phyloP scores from a whole-genome alignment of 2,329 filamentous ascomycete species.

The Epichloe typhina region DNA sequence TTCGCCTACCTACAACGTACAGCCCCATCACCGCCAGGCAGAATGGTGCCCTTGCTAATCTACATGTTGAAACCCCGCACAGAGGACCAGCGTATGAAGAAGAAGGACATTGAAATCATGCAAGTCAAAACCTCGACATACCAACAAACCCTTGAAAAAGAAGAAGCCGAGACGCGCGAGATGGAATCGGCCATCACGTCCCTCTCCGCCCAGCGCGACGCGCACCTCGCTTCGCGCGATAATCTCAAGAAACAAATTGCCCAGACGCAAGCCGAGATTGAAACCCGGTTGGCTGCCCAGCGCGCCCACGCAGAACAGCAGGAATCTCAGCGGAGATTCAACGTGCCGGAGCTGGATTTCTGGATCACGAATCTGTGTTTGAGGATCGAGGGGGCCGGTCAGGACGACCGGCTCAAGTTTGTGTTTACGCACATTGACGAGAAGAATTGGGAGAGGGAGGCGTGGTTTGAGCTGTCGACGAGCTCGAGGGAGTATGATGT shows the following conservation, averaged over 20 bases:
- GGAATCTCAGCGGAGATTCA: conserved; percentile 74
- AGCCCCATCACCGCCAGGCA: neutral
- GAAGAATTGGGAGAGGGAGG: conserved; percentile 75
- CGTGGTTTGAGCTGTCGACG: conserved; percentile 85
- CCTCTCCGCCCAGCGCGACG: conserved; percentile 46
- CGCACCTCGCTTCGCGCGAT: conserved; percentile 43
- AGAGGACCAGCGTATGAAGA: conserved; percentile 90
- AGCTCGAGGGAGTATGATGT: conserved; percentile 75
- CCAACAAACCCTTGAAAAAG: conserved; percentile 62
- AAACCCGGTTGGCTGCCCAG: conserved; percentile 56
- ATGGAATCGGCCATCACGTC: conserved; percentile 52
- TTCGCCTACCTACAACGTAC: neutral
- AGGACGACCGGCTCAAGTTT: conserved; percentile 78
- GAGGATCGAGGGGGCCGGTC: conserved; percentile 77
- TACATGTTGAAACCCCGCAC: conserved; percentile 2
- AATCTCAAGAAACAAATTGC: conserved; percentile 47
- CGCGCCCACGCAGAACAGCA: conserved; percentile 59
- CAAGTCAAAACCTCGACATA: conserved; percentile 57
- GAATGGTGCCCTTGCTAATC: neutral
- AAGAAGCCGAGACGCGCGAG: conserved; percentile 63
- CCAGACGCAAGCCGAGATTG: conserved; percentile 57
- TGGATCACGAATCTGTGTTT: conserved; percentile 88
- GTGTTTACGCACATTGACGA: conserved; percentile 80
- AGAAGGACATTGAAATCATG: conserved; percentile 74
- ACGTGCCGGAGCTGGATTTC: conserved; percentile 86